phyloP scores from a whole-genome alignment of 1,284 basidiomycete species.

The Limonomyces culmigenus region DNA sequence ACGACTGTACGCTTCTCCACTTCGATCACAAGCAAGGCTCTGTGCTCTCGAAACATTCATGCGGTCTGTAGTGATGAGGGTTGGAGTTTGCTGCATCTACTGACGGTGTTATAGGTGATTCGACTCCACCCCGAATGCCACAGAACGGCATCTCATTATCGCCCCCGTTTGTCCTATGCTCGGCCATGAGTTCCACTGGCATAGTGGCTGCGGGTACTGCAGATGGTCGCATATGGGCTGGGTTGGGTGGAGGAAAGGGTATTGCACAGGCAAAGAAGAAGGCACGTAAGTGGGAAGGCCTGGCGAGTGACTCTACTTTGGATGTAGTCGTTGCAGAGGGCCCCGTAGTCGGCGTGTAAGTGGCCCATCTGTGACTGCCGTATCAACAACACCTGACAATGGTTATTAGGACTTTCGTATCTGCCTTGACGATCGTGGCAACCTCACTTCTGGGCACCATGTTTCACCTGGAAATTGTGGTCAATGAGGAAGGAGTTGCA shows the following conservation, averaged over 20 bases:
- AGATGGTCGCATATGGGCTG: conserved; percentile 55
- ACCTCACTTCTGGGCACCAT: conserved; percentile 47
- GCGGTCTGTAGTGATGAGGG: conserved; percentile 30
- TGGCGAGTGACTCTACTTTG: conserved; percentile 28
- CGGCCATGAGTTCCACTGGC: conserved; percentile 36
- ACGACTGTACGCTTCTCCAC: conserved; percentile 51
- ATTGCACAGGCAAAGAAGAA: conserved; percentile 20
- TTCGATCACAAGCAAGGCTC: conserved; percentile 44
- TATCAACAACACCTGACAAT: too few relatives aligned
- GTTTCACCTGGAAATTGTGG: conserved; percentile 17
- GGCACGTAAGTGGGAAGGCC: conserved; percentile 53
- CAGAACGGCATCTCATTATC: conserved; percentile 37
- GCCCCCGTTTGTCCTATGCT: conserved; percentile 54
- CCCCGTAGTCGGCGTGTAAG: conserved; percentile 51
- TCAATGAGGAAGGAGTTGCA: conserved; percentile 13
- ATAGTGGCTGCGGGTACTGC: conserved; percentile 54
- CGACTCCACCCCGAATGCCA: conserved; percentile 10
- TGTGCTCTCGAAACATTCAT: conserved; percentile 36
- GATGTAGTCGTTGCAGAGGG: conserved; percentile 42
- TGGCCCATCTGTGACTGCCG: conserved; percentile 19
- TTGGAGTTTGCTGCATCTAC: background rate
- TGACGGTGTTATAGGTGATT: background rate
- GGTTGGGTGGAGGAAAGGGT: conserved; percentile 45
- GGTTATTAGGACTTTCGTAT: too few relatives aligned
- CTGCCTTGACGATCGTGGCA: conserved; percentile 27